Percentiles rank a stretch among this genome's conserved stretches.
Evolutionary conservation across 2,329 filamentous ascomycete genomes (phyloP).

Genomic region (Ramularia endophylla): DNA sequence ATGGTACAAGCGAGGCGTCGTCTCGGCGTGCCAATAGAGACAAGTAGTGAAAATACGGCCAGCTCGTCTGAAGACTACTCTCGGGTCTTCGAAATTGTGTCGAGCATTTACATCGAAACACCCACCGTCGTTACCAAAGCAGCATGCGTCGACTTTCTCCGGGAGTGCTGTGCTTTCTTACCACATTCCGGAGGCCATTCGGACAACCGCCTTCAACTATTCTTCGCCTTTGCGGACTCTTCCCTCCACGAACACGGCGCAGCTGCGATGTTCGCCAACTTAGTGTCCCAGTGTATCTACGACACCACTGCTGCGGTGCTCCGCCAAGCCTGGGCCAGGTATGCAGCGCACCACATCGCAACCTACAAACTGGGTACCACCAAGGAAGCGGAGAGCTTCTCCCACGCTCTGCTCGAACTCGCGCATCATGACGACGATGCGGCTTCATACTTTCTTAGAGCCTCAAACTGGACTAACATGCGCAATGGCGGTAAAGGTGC

Average conservation of each 20-base stretch:
- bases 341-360: constrained; percentile 11
- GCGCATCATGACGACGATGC: constrained; percentile 15
- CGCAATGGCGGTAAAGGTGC: constrained; percentile 1
- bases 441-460: constrained; percentile 11
- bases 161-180: neutral
- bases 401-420: constrained; percentile 6
- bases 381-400: constrained; percentile 1
- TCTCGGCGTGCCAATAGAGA: too few species aligned
- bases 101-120: neutral
- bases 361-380: neutral
- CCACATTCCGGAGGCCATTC: too few species aligned
- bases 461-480: constrained; percentile 1
- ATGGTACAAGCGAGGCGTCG: constrained; percentile 1
- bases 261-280: constrained; percentile 23
- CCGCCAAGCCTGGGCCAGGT: constrained; percentile 16
- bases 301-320: constrained; percentile 6
- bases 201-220: neutral
- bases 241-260: constrained; percentile 3
- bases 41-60: too few species aligned
- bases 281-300: too few species aligned
- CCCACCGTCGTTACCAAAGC: neutral
- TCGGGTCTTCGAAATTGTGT: neutral
- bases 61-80: too few species aligned
- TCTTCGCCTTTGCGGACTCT: neutral
- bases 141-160: constrained; percentile 32